phyloP scores from a whole-genome alignment of 179 eudicot genomes.

The Drosera spatulata region DNA sequence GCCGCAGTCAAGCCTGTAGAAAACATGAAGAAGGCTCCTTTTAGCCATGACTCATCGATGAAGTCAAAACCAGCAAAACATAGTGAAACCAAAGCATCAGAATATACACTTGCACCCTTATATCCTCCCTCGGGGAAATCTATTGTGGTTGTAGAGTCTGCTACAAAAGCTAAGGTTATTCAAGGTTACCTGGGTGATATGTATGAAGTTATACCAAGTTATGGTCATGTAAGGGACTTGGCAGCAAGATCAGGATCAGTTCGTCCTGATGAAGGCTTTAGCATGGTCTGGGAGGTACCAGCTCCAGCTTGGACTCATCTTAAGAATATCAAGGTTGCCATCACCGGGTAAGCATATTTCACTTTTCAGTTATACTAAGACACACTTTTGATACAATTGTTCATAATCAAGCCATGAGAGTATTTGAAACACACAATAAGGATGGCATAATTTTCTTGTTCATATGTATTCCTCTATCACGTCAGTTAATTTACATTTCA shows the following conservation, averaged over 20 bases:
- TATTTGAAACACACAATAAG: too few relatives aligned
- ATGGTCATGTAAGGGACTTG: conserved; percentile 97
- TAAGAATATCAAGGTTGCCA: conserved; percentile 79
- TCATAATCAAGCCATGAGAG: too few relatives aligned
- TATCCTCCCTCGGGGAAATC: conserved; percentile 78
- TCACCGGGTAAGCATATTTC: conserved; percentile 52
- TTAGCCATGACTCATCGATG: conserved; percentile 14
- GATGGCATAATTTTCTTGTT: background rate
- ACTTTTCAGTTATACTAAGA: background rate
- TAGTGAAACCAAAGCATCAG: conserved; percentile 26
- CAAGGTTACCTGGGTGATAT: conserved; percentile 91
- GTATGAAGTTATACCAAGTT: conserved; percentile 93
- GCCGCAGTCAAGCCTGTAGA: conserved; percentile 13
- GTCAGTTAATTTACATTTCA: background rate
- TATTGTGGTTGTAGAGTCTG: conserved; percentile 88
- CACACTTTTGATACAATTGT: too few relatives aligned
- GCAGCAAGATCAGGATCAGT: conserved; percentile 94
- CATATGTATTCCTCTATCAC: background rate
- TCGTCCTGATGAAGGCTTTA: conserved; percentile 87
- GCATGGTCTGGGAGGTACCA: conserved; percentile 99
- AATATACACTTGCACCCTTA: conserved; percentile 29
- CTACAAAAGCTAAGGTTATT: conserved; percentile 86
- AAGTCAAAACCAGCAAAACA: conserved; percentile 15
- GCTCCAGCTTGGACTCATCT: conserved; percentile 94
- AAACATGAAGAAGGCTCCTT: conserved; percentile 12